These are phyloP conservation scores for Penicillium sp. DNA, from an alignment of 2,329 filamentous ascomycete genomes.

Conservation along the genomic window DNA sequence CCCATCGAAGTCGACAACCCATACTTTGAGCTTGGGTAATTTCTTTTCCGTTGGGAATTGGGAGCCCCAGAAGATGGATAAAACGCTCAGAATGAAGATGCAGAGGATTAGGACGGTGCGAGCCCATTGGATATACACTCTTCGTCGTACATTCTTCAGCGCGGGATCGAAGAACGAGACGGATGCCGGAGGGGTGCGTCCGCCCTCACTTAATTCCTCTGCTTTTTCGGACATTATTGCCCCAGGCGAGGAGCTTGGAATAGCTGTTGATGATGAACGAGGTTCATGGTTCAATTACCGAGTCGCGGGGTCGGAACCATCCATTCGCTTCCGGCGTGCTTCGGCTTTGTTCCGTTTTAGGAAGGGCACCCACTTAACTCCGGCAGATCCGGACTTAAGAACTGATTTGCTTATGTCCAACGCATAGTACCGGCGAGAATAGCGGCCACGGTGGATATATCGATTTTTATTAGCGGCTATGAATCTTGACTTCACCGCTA, in stretches of 20 bases:
- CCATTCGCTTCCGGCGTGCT: conserved; percentile 10
- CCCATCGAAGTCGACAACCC: conserved; percentile 61
- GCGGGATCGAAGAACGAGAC: conserved; percentile 29
- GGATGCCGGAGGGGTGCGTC: conserved; percentile 8
- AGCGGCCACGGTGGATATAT: no score
- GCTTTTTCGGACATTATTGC: neutral
- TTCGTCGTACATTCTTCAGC: conserved; percentile 19
- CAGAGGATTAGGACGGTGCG: conserved; percentile 43
- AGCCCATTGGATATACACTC: conserved; percentile 20
- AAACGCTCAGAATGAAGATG: conserved; percentile 51
- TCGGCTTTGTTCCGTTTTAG: conserved; percentile 6
- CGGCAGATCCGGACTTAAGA: neutral
- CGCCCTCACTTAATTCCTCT: neutral
- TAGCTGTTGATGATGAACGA: neutral
- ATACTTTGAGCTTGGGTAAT: conserved; percentile 47
- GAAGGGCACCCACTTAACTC: conserved; percentile 4
- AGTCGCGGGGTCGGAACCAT: neutral
- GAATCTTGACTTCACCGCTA: no score
- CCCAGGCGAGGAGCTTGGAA: neutral
- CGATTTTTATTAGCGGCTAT: no score
- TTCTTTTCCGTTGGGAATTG: conserved; percentile 51
- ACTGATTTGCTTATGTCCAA: no score
- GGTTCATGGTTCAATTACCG: neutral
- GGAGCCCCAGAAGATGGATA: conserved; percentile 59
- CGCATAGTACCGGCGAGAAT: no score